Conservation (phyloP, 768 basidiomycete genomes). For the Pholiota molesta region DNA sequence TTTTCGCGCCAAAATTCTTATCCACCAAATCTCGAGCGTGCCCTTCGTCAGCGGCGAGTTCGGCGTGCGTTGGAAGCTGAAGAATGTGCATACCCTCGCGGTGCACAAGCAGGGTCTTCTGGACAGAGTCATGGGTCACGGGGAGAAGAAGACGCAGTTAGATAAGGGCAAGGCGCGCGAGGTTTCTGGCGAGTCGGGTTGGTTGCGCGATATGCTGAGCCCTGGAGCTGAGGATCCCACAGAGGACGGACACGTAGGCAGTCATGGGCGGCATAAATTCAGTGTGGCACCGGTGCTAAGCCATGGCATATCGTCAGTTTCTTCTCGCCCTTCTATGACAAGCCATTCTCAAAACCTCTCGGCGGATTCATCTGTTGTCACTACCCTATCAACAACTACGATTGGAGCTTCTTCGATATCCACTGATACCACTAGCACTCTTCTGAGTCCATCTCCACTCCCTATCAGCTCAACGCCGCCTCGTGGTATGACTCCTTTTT, state of each 20-base stretch:
- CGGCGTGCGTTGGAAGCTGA: conserved; percentile 72
- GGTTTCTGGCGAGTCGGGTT: conserved; percentile 10
- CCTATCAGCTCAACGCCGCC: conserved; percentile 35
- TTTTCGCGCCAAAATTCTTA: conserved; percentile 60
- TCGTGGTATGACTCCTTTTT: conserved; percentile 64
- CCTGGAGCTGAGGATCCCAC: background rate
- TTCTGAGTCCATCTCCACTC: background rate
- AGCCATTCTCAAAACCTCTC: conserved; percentile 21
- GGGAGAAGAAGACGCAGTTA: conserved; percentile 18
- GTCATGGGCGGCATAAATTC: conserved; percentile 9
- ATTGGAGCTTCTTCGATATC: background rate
- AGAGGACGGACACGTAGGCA: conserved; percentile 6
- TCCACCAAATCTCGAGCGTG: conserved; percentile 73
- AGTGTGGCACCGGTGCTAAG: conserved; percentile 2
- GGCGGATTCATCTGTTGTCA: conserved; percentile 16
- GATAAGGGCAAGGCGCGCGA: conserved; percentile 30
- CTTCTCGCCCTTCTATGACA: conserved; percentile 21
- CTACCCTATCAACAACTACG: conserved; percentile 2
- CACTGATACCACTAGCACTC: background rate
- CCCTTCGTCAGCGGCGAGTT: conserved; percentile 76
- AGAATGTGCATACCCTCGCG: conserved; percentile 45
- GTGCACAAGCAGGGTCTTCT: conserved; percentile 44
- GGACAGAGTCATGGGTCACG: conserved; percentile 30
- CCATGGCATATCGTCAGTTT: conserved; percentile 17
- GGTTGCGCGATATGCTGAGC: background rate